These are phyloP conservation scores for Vicia villosa DNA, from an alignment of 306 rosid genomes.

Conservation along the genomic window DNA sequence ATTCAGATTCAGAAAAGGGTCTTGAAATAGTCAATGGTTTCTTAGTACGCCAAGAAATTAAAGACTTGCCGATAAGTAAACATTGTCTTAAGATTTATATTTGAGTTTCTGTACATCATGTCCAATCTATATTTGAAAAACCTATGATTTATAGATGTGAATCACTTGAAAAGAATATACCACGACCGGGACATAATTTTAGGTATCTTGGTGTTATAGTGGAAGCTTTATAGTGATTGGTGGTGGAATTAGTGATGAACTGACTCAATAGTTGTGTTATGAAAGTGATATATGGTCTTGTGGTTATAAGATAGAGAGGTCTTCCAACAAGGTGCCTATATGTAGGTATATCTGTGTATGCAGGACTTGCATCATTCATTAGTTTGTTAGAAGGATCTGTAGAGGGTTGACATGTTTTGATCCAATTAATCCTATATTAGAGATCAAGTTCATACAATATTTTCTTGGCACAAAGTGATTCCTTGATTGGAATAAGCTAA, in stretches of 20 bases:
- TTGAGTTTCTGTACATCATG: background rate
- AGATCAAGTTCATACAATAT: too few relatives aligned
- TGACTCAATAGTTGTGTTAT: background rate
- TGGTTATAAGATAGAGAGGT: too few relatives aligned
- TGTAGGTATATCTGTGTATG: too few relatives aligned
- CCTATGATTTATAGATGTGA: background rate
- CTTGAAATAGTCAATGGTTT: too few relatives aligned
- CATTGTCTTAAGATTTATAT: background rate
- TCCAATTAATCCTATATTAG: too few relatives aligned
- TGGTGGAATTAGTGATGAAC: too few relatives aligned
- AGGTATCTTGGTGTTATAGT: background rate
- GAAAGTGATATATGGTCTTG: too few relatives aligned
- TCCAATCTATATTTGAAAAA: background rate
- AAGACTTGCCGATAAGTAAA: background rate
- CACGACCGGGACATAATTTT: background rate
- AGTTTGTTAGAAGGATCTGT: too few relatives aligned
- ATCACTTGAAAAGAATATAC: background rate
- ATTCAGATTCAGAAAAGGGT: background rate
- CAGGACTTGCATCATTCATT: too few relatives aligned
- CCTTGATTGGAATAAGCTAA: background rate
- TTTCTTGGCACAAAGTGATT: background rate
- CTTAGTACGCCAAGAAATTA: background rate
- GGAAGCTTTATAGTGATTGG: too few relatives aligned
- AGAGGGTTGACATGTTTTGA: too few relatives aligned
- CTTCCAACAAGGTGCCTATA: too few relatives aligned